Evolutionary conservation across 306 rosid species (phyloP), one percentile per base, ranked within the genome.

Genomic region (Sphenostylis stenocarpa): DNA sequence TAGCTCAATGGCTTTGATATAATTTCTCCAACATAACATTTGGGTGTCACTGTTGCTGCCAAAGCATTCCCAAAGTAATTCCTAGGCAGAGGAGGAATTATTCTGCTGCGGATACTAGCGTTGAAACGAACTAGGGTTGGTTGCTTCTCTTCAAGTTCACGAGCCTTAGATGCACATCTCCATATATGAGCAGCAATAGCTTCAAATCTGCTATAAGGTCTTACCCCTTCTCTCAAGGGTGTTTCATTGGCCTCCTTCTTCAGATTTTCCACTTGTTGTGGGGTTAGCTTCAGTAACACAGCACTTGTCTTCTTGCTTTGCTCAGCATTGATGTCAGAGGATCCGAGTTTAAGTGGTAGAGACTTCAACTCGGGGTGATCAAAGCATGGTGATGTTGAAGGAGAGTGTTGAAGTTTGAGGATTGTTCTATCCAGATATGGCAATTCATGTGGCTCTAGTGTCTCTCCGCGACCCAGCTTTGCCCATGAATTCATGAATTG

Each of bases 131-230:
- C 45, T 7, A 39, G 3, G 1, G 75, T 53, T 49, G 58, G 68
- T 29, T 77, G 81, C 6, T 11, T 14, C 1, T 24, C 3, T 17
- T 67, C n/a, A 23, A 31, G 55, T 5, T 66, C 31, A 5, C 47
- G 81, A 49, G 23, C 55, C 55, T n/a, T 49, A 2, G 4, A n/a
- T n/a, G 55, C 55, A 49, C 23, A 49, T 38, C 43, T 38, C 43
- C 43, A 38, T 38, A 38, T 9, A 38, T 67, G 75, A 21, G 76
- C 81, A 9, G 15, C 7, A 4, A 77, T 56, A 19, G 26, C 76
- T 68, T 77, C 81, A 29, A 3, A 78, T 47, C 63, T 69, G 36
- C 77, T 78, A 45, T 31, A 78, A 5, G 53, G 33, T 23, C 52
- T 78, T 6, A 38, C 33, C 15, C 61, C 20, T 29, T 78, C 6